Base-by-base conservation (phyloP, 495 filamentous ascomycete genomes). In the Neurospora discreta region DNA sequence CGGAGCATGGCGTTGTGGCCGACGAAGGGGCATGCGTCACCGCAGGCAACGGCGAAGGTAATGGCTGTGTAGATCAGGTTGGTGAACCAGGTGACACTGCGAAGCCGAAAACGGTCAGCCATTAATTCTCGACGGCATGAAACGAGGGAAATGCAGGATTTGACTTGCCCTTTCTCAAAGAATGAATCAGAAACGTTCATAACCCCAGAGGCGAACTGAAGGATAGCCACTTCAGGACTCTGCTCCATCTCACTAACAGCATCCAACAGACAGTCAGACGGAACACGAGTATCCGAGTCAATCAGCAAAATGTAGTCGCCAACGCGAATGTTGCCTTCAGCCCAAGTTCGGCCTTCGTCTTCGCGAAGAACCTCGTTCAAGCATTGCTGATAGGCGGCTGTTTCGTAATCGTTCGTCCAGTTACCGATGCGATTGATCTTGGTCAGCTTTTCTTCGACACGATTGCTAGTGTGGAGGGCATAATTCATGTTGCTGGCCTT, bases 401-500 rank as follows among this genome's bases (percentile, higher is more conserved):
- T 79, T 74, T 90, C 86, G 67, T 87, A 82, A 33, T 82, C 83
- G 72, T 81, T 80, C n/a, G 74, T 83, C 87, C 89, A 89, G 20
- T 76, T 75, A 4, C 79, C 72, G 10, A 77, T 70, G 16, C 87
- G 81, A 6, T 81, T 76, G 46, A 87, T 73, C 16, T 73, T 68
- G 16, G 73, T 70, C 10, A 91, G 82, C 72, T 86, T 88, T 1
- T 88, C 86, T 75, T 91, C 89, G 40, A 91, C 86, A 16, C 85
- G 81, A 69, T 85, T 85, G 76, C 86, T 89, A 40, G 88, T 76
- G 78, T 83, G 83, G 76, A 91, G 76, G 11, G 85, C 87, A 69
- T 89, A 91, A 78, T 91, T 91, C 89, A 91, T 91, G 79, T 91
- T 91, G 38, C 88, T 90, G 33, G 89, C 89, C 77, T 91, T 91